These are phyloP conservation scores for Colletotrichum viniferum DNA, from an alignment of 2,329 filamentous ascomycete genomes.

Conservation along the genomic window DNA sequence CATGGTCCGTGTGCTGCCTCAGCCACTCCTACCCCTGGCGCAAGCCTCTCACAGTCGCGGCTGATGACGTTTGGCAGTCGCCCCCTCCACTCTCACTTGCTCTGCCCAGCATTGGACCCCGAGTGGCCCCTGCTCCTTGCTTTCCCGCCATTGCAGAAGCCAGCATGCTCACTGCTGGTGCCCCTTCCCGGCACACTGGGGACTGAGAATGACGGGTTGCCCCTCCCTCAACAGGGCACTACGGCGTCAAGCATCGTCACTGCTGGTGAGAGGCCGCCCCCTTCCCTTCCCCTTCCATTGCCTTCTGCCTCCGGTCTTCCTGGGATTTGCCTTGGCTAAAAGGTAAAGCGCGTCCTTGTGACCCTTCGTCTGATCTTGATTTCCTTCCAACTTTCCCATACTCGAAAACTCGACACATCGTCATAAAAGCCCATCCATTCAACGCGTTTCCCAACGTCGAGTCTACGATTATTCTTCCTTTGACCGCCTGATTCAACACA, in stretches of 20 bases:
- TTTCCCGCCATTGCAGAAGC: neutral
- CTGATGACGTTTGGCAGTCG: conserved; percentile 17
- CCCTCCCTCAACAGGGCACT: conserved; percentile 2
- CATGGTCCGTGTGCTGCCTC: neutral
- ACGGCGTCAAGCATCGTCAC: conserved; percentile 15
- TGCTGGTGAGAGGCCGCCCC: conserved; percentile 8
- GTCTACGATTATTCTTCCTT: neutral
- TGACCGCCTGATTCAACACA: neutral
- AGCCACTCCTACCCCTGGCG: conserved; percentile 15
- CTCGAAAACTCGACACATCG: neutral
- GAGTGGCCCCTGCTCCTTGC: conserved; percentile 8
- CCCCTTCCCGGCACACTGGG: neutral
- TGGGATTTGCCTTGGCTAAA: neutral
- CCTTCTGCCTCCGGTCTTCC: neutral
- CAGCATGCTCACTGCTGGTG: too few relatives aligned
- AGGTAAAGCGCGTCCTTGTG: conserved; percentile 17
- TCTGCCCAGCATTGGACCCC: neutral
- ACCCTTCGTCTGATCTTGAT: conserved; percentile 15
- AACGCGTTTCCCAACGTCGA: neutral
- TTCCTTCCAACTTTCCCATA: neutral
- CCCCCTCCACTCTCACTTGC: too few relatives aligned
- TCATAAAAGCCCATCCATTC: conserved; percentile 5
- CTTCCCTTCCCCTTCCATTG: neutral
- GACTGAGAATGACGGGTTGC: neutral
- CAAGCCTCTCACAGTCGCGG: conserved; percentile 3